Percentiles rank a stretch among this genome's conserved stretches.
Evolutionary conservation across 164 flowering plant genomes (phyloP).

Genomic region (Aristolochia californica): DNA sequence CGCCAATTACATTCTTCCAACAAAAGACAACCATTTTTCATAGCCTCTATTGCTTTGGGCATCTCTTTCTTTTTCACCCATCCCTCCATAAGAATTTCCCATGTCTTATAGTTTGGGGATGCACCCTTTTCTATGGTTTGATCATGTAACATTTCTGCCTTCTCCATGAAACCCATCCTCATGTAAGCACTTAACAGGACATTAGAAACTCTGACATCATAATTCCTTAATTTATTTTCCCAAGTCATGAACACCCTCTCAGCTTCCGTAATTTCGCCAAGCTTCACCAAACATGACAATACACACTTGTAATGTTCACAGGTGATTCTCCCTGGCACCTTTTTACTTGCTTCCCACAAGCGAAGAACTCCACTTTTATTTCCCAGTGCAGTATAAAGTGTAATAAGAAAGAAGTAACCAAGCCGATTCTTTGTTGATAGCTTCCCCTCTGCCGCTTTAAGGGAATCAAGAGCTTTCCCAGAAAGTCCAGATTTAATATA

Average conservation of each 20-base stretch:
- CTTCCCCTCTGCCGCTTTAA: slow-evolving; percentile 36
- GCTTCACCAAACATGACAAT: slow-evolving; percentile 42
- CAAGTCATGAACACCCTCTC: slow-evolving; percentile 36
- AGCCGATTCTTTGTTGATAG: slow-evolving; percentile 27
- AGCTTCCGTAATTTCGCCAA: slow-evolving; percentile 39
- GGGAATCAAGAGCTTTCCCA: slow-evolving; percentile 31
- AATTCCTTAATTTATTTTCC: slow-evolving; percentile 36
- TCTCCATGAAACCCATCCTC: slow-evolving; percentile 34
- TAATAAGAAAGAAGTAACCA: slow-evolving; percentile 46
- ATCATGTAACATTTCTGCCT: slow-evolving; percentile 43
- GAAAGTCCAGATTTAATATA: slow-evolving; percentile 24
- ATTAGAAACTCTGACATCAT: slow-evolving; percentile 52
- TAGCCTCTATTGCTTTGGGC: slow-evolving; percentile 40
- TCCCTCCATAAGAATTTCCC: slow-evolving; percentile 67
- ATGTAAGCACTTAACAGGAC: slow-evolving; percentile 50
- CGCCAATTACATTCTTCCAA: slow-evolving; percentile 35
- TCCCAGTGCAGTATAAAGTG: slow-evolving; percentile 32
- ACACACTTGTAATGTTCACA: slow-evolving; percentile 44
- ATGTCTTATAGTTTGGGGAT: slow-evolving; percentile 49
- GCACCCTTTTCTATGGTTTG: slow-evolving; percentile 46
- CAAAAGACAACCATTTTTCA: slow-evolving; percentile 36
- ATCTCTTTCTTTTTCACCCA: slow-evolving; percentile 35
- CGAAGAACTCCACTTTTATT: slow-evolving; percentile 39
- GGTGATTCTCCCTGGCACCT: slow-evolving; percentile 26
- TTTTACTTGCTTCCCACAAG: slow-evolving; percentile 47